Conservation (phyloP, 768 basidiomycete genomes). For the Collybia sordida region DNA sequence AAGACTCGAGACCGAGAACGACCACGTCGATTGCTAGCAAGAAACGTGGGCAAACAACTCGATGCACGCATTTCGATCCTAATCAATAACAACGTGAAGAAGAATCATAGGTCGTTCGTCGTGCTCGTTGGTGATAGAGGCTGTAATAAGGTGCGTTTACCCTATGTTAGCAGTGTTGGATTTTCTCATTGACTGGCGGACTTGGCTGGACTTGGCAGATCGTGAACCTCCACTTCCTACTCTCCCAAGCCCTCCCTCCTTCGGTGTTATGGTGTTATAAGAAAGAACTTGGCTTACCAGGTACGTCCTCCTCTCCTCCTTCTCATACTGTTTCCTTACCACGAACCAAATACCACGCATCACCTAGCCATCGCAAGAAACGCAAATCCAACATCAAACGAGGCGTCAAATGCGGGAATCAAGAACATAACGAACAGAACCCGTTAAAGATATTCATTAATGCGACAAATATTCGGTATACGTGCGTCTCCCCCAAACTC, state of each 20-base stretch:
- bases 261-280: conserved; percentile 99
- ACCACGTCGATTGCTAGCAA: no score
- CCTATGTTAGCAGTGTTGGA: no score
- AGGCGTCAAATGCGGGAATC: conserved; percentile 90
- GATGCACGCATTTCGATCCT: conserved; percentile 95
- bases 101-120: conserved; percentile 92
- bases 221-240: conserved; percentile 93
- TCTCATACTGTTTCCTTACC: conserved; percentile 3
- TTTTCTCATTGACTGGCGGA: no score
- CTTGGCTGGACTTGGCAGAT: conserved; percentile 52
- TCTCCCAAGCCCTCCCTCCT: conserved; percentile 88
- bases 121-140: conserved; percentile 95
- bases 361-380: conserved; percentile 97
- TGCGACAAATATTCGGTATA: conserved; percentile 97
- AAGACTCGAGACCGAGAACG: no score
- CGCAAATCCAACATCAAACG: conserved; percentile 95
- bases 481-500: conserved; percentile 49
- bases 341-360: no score
- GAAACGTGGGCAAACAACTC: conserved; percentile 90
- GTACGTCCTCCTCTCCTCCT: conserved; percentile 37
- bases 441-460: conserved; percentile 98
- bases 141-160: conserved; percentile 82
- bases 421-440: conserved; percentile 93
- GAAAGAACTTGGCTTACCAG: conserved; percentile 95
- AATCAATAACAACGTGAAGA: conserved; percentile 91